Evolutionary conservation across 352 stramenopile species (phyloP), one percentile per base, ranked within the genome.

Genomic region (Pythium pectinolyticum): DNA sequence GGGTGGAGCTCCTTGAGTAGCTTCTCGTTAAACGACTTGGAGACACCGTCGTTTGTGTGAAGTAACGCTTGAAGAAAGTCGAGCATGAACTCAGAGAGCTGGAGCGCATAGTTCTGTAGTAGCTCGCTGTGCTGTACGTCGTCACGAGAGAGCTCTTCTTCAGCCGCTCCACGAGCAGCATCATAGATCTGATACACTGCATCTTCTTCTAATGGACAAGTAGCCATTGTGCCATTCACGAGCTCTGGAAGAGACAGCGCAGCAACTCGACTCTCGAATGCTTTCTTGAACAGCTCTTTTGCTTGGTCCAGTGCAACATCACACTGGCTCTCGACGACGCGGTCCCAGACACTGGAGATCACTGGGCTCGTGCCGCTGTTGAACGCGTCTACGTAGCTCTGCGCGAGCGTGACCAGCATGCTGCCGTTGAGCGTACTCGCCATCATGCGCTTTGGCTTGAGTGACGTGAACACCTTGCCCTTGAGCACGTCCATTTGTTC

Each of bases 341-440:
- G 84, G 17, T 92, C 83, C 84, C 88, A 96, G 3, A 87, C 86
- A 10, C 72, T 92, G 3, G 83, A 73, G 37, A 96, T 96, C 17
- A 91, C 84, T 0, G 88, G 88, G 30, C 77, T 84, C 2, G 75
- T 68, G 49, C 83, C 84, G 41, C 83, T 94, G 66, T 97, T 97
- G 12, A 97, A 71, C n/a, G 89, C 87, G 34, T 93, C 83, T 1
- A 94, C 78, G 63, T 96, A 97, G 24, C 78, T 85, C 20, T 76
- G 31, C 10, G 86, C 88, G 45, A 97, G 69, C 20, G 89, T 92
- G 27, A 79, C 82, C 51, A 95, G 87, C 87, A 97, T 96, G 30
- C 77, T 63, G 56, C 90, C 90, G 58, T 94, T 94, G 1, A 97
- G 63, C 11, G 78, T 69, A 54, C 95, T 95, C 30, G 87, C 86